A percentile compares a stretch with the other conserved stretches of the same genome.
Evolutionary conservation across 2,329 filamentous ascomycete genomes (phyloP).

Genomic region (Penicillium sp.): DNA sequence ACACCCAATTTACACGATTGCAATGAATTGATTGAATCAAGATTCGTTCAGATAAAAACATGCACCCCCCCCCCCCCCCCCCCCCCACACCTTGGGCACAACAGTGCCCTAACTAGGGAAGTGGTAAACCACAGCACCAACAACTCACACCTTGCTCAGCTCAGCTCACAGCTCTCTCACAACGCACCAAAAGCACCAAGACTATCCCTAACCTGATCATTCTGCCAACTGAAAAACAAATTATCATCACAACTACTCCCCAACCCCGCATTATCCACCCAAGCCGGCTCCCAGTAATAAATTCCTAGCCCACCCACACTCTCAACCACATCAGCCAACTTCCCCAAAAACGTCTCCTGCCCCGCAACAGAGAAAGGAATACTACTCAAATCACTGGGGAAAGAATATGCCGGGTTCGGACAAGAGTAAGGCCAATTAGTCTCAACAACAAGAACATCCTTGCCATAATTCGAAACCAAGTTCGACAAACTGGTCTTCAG

Average conservation of each 20-base stretch:
- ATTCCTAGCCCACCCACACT: slow-evolving; percentile 60
- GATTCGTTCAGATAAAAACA: too few species aligned
- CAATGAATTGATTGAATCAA: too few species aligned
- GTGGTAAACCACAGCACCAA: too few species aligned
- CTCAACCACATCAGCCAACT: slow-evolving; percentile 61
- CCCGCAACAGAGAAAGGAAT: slow-evolving; percentile 68
- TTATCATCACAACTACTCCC: slow-evolving; percentile 70
- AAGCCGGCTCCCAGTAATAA: slow-evolving; percentile 77
- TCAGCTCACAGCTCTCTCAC: slow-evolving; percentile 50
- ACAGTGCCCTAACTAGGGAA: too few species aligned
- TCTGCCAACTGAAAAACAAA: slow-evolving; percentile 60
- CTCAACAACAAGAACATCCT: slow-evolving; percentile 71
- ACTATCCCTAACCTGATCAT: slow-evolving; percentile 61
- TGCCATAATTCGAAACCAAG: slow-evolving; percentile 65
- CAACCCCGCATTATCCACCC: slow-evolving; percentile 67
- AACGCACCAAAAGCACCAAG: slow-evolving; percentile 57
- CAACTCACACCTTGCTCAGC: background rate
- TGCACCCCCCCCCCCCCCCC: too few species aligned
- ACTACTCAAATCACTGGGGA: slow-evolving; percentile 62
- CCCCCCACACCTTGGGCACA: too few species aligned
- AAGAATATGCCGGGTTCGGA: slow-evolving; percentile 60
- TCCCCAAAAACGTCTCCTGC: slow-evolving; percentile 65
- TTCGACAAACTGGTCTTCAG: slow-evolving; percentile 62
- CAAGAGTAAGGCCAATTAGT: slow-evolving; percentile 72
- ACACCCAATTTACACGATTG: too few species aligned